A percentile compares a stretch with the other conserved stretches of the same genome.
Conservation (phyloP, 495 filamentous ascomycete species). For the Aspergillus diversus region DNA sequence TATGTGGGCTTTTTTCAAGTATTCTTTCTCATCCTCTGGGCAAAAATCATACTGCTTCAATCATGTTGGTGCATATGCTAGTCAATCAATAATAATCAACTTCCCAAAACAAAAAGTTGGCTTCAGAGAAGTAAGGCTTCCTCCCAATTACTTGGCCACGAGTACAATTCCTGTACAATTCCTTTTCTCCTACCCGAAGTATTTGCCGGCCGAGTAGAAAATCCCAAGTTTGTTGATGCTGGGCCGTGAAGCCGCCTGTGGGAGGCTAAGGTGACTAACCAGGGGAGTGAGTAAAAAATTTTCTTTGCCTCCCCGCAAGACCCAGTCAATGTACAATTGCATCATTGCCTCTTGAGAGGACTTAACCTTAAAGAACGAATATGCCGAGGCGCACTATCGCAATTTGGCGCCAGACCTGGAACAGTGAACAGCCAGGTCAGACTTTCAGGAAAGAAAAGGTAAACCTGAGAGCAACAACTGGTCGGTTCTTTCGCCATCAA, state of each 20-base stretch:
- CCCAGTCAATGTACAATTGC: conserved; percentile 21
- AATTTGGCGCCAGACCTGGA: conserved; percentile 13
- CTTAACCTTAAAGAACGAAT: background rate
- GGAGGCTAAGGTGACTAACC: conserved; percentile 6
- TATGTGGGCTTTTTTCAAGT: background rate
- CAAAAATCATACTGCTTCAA: too few relatives aligned
- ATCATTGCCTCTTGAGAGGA: conserved; percentile 19
- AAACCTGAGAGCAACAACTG: background rate
- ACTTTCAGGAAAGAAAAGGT: background rate
- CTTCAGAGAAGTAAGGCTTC: too few relatives aligned
- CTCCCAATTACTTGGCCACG: too few relatives aligned
- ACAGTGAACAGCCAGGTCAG: background rate
- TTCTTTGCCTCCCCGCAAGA: conserved; percentile 13
- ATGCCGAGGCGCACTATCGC: conserved; percentile 3
- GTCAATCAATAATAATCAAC: too few relatives aligned
- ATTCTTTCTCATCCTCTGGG: too few relatives aligned
- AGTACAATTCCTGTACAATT: too few relatives aligned
- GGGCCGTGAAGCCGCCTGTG: background rate
- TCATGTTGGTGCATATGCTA: too few relatives aligned
- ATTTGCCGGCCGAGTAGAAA: too few relatives aligned
- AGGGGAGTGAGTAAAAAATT: background rate
- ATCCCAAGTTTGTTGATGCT: too few relatives aligned
- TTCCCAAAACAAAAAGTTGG: too few relatives aligned
- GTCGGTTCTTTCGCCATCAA: background rate
- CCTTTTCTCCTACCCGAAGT: too few relatives aligned